Evolutionary conservation across 1,284 basidiomycete species (phyloP), one percentile per base, ranked within the genome.

Genomic region (Leccinum discolor): DNA sequence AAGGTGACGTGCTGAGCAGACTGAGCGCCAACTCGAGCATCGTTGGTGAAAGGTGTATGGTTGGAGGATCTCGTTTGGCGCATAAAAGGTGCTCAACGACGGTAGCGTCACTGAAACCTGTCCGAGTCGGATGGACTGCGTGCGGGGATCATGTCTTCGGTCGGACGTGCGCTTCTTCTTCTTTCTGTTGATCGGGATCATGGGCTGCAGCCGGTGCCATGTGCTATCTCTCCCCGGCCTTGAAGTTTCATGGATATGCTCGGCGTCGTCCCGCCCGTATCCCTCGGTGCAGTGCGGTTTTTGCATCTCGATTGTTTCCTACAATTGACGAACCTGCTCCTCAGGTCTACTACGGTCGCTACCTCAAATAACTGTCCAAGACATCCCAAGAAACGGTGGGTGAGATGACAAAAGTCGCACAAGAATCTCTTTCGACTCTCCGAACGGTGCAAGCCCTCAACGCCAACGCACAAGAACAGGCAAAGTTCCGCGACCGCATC

Each of bases 391-490:
- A 97, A 75, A 94, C 95, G 4, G 86, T 98, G 57, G 96, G 95
- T 59, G 93, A 96, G 64, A 95, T 98, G 95, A 95, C 94, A 32
- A 95, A 95, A 82, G 91, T 77, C 40, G 96, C 96, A 2, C 90
- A 95, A 69, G 98, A 99, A 74, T 90, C 96, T 7, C 85, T 99
- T 10, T 90, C 93, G 18, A 95, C 95, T 0, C 87, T 99, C 69
- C 89, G 96, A 14, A 99, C 96, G 0, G 93, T 99, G 0, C 94
- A 98, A 67, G 93, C 95, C 0, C 98, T 88, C 82, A 97, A 98
- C 73, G 89, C 89, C 1, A 80, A 86, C 52, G 82, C 84, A 2
- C 86, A 91, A 71, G 97, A 98, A 81, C 83, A 88, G 64, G 73
- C 79, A 16, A 91, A 90, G 71, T 93, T 93, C 69, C 81, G 85